A percentile compares a stretch with the other conserved stretches of the same genome.
These are phyloP conservation scores for Diddensiella santjacobensis DNA, from an alignment of 805 yeast genomes.

Conservation along the genomic window DNA sequence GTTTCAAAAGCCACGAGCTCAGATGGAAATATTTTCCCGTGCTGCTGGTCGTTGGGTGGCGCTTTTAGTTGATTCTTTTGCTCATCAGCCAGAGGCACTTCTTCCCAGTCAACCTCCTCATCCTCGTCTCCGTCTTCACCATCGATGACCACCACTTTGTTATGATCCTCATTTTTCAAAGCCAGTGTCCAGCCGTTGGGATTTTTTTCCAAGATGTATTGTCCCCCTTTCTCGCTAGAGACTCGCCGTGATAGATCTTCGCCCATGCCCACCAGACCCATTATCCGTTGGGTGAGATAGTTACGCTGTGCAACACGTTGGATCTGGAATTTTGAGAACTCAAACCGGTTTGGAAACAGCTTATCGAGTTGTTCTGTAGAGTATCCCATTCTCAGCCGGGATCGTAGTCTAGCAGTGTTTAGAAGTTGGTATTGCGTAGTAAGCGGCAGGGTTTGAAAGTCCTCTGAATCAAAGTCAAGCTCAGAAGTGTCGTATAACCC, in stretches of 20 bases:
- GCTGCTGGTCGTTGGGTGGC: not conserved
- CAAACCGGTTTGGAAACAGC: conserved; percentile 80
- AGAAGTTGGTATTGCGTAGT: conserved; percentile 85
- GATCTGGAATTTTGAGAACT: conserved; percentile 89
- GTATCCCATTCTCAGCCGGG: conserved; percentile 93
- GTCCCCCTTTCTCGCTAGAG: conserved; percentile 77
- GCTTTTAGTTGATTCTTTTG: not conserved
- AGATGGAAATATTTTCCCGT: conserved; percentile 13
- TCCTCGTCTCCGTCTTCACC: conserved; percentile 40
- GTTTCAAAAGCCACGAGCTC: conserved; percentile 27
- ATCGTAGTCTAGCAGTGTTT: conserved; percentile 74
- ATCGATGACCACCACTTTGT: conserved; percentile 28
- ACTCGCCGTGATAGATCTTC: conserved; percentile 42
- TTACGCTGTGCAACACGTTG: conserved; percentile 90
- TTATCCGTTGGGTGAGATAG: conserved; percentile 78
- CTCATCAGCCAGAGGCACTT: conserved; percentile 44
- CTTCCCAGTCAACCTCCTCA: conserved; percentile 65
- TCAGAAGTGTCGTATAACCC: conserved; percentile 40
- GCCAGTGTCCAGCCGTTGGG: conserved; percentile 84
- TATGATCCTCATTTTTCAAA: conserved; percentile 35
- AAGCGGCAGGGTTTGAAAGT: conserved; percentile 72
- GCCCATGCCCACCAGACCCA: conserved; percentile 80
- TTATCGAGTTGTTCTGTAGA: conserved; percentile 80
- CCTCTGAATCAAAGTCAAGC: conserved; percentile 79
- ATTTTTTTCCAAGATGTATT: conserved; percentile 69